These are phyloP conservation scores for Diplodia corticola DNA, from an alignment of 2,329 filamentous ascomycete genomes.

Conservation along the genomic window DNA sequence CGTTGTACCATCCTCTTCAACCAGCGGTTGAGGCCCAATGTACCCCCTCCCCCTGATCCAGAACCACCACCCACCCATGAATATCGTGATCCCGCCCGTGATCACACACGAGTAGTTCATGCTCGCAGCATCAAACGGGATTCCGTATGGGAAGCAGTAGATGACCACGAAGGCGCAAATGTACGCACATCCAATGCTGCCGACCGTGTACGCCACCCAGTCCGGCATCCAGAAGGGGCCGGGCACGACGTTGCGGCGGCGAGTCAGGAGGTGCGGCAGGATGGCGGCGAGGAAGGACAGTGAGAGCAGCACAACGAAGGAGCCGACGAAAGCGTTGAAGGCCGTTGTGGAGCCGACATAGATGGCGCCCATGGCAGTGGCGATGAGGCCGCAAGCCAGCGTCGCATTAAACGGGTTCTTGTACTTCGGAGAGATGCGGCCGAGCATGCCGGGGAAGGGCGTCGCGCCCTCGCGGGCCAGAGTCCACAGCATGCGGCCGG, in stretches of 20 bases:
- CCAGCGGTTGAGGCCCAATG: slow-evolving; percentile 12
- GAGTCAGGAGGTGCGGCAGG: slow-evolving; percentile 48
- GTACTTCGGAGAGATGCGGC: slow-evolving; percentile 48
- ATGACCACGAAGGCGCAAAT: slow-evolving; percentile 63
- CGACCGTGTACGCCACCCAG: slow-evolving; percentile 27
- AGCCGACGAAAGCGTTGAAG: slow-evolving; percentile 66
- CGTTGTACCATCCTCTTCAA: background rate
- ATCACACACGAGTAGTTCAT: slow-evolving; percentile 60
- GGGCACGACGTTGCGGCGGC: slow-evolving; percentile 48
- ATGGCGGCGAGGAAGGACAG: slow-evolving; percentile 65
- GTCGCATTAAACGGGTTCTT: slow-evolving; percentile 59
- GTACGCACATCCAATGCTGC: slow-evolving; percentile 57
- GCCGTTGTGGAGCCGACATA: slow-evolving; percentile 67
- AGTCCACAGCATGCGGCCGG: slow-evolving; percentile 64
- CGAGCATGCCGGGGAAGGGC: slow-evolving; percentile 53
- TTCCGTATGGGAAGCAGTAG: slow-evolving; percentile 58
- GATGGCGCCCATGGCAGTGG: slow-evolving; percentile 61
- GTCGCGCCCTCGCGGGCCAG: slow-evolving; percentile 60
- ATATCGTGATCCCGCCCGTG: slow-evolving; percentile 53
- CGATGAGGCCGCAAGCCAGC: slow-evolving; percentile 50
- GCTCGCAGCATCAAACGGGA: slow-evolving; percentile 47
- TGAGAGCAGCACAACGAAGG: slow-evolving; percentile 57
- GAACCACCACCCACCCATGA: slow-evolving; percentile 50
- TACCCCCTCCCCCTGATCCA: slow-evolving; percentile 16
- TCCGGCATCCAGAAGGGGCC: slow-evolving; percentile 60